A percentile compares a stretch with the other conserved stretches of the same genome.
phyloP scores from a whole-genome alignment of 2,329 filamentous ascomycete species.

The Aspergillus uvarum region DNA sequence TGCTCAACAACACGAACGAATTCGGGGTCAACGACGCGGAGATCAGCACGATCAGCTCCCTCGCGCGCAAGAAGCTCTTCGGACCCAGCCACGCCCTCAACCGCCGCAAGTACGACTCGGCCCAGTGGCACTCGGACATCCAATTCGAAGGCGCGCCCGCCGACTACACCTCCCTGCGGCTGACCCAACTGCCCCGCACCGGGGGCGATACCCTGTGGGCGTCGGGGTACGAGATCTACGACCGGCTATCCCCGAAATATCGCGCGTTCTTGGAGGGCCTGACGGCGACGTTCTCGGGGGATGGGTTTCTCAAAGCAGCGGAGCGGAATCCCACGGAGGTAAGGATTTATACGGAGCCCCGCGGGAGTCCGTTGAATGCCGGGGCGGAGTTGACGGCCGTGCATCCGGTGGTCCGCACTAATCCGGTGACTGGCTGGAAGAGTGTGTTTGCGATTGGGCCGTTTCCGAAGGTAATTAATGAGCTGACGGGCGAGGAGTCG shows the following conservation, averaged over 20 bases:
- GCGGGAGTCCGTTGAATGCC: slow-evolving; percentile 58
- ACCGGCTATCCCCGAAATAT: slow-evolving; percentile 42
- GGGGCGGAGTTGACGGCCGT: slow-evolving; percentile 52
- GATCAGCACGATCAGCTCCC: slow-evolving; percentile 64
- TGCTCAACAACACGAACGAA: slow-evolving; percentile 57
- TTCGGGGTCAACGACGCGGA: slow-evolving; percentile 58
- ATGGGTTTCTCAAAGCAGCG: slow-evolving; percentile 33
- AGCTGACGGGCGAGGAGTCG: slow-evolving; percentile 45
- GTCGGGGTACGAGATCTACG: slow-evolving; percentile 57
- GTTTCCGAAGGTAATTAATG: slow-evolving; percentile 43
- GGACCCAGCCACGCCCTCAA: slow-evolving; percentile 6
- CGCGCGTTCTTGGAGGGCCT: slow-evolving; percentile 42
- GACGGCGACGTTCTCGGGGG: slow-evolving; percentile 38
- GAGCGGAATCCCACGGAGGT: slow-evolving; percentile 26
- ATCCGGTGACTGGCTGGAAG: slow-evolving; percentile 66
- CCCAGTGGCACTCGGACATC: slow-evolving; percentile 58
- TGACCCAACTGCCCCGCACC: slow-evolving; percentile 56
- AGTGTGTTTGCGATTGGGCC: slow-evolving; percentile 50
- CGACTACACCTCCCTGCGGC: slow-evolving; percentile 62
- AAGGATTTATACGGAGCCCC: slow-evolving; percentile 28
- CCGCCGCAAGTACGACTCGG: neutral
- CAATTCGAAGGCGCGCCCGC: slow-evolving; percentile 63
- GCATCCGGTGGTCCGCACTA: slow-evolving; percentile 61
- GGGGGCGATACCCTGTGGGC: slow-evolving; percentile 67
- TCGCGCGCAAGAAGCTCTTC: slow-evolving; percentile 52